Evolutionary conservation across 2,329 filamentous ascomycete genomes (phyloP), one percentile per base, ranked within the genome.

Genomic region (Byssothecium circinans): DNA sequence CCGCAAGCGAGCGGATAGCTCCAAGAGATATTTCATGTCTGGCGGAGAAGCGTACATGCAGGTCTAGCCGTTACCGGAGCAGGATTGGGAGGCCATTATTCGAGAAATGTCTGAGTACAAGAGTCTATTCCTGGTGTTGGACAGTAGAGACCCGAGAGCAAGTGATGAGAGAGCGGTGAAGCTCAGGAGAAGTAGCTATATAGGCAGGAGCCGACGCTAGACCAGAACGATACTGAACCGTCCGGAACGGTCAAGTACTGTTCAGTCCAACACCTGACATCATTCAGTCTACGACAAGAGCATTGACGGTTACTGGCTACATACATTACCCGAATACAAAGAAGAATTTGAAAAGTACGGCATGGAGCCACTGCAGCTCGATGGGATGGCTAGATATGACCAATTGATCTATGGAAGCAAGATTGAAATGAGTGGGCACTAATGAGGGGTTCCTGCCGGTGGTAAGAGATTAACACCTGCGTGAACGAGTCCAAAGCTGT

Each of bases 11-110:
- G 38, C 49, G 4, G 50, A 50, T 22, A 47, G 53, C 4, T 41
- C 50, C 44, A 60, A 20, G 52, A 57, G 29, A 34, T 15, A 5
- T 55, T 57, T 18, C 48, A 56, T 23, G 36, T 37, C 4, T 51
- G 49, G 43, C 56, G 54, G 52, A 47, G 50, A 18, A 52, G 46
- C 8, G 52, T 57, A 12, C 54, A 60, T 43, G 57, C 54, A 2
- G 57, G 57, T 37, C 34, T 59, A 2, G 42, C 49, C 11, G 33
- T 54, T 14, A 12, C 45, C 12, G 43, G 49, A 1, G 41, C 47
- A 8, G 54, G 50, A 2, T 52, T 44, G 25, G 45, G 46, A 12
- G 48, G 43, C n/a, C 41, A 50, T 37, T 48, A 45, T 36, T 10
- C 25, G 35, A 29, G 54, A 45, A 57, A 57, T 36, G 38, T 57